Evolutionary conservation across 2,329 filamentous ascomycete species (phyloP).

Genomic region (Ceratocystis alfenasii): DNA sequence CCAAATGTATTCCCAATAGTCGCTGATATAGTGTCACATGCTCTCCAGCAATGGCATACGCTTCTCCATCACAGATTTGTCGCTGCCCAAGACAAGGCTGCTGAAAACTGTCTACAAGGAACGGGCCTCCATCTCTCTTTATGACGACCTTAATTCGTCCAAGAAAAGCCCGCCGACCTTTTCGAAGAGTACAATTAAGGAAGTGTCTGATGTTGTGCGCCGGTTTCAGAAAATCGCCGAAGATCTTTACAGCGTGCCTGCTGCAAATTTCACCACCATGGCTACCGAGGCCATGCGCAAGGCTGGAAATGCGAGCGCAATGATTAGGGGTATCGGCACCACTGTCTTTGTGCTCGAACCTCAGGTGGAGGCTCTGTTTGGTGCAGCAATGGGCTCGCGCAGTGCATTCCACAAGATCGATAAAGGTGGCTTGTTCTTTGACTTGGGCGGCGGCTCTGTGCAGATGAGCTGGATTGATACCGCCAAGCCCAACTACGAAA

Average conservation of each 20-base stretch:
- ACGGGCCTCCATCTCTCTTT: conserved; percentile 70
- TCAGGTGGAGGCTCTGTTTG: conserved; percentile 69
- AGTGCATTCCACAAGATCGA: conserved; percentile 54
- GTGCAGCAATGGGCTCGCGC: conserved; percentile 65
- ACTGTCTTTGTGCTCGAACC: conserved; percentile 62
- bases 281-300: conserved; percentile 83
- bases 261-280: conserved; percentile 56
- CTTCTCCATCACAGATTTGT: conserved; percentile 77
- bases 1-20: background rate
- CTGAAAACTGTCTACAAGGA: conserved; percentile 67
- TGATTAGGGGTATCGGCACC: conserved; percentile 59
- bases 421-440: conserved; percentile 59
- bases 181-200: conserved; percentile 44
- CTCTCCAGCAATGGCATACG: conserved; percentile 70
- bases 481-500: conserved; percentile 35
- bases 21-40: background rate
- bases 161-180: conserved; percentile 32
- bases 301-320: conserved; percentile 59
- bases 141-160: conserved; percentile 59
- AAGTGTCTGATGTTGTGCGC: conserved; percentile 54
- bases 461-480: conserved; percentile 55
- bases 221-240: conserved; percentile 61
- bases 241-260: conserved; percentile 51
- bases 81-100: conserved; percentile 56
- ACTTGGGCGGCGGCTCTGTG: conserved; percentile 64